Base-by-base conservation (phyloP, 306 rosid genomes). In the Pyrus pyrifolia region DNA sequence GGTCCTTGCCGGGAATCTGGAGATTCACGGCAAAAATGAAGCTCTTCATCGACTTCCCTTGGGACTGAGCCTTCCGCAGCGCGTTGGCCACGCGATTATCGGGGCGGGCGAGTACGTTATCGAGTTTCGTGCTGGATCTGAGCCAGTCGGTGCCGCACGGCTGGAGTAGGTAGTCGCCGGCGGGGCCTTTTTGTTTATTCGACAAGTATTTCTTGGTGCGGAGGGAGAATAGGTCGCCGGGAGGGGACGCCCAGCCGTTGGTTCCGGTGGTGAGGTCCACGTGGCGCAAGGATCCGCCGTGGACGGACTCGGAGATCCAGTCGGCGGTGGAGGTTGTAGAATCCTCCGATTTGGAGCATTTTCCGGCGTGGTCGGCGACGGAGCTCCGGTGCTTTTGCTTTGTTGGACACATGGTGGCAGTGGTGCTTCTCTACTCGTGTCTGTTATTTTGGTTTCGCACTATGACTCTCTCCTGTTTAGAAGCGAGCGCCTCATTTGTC, bases 241-340 rank as follows among this genome's bases (percentile, higher is more conserved):
- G 97, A 1, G 98, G 98, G 0, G 98, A 88, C 2, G 97, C 93
- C 98, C 98, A 93, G 78, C 98, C 98, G 79, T 93, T 87, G 71
- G 78, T 85, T 17, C 98, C 97, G 4, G 88, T 76, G 19, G 81
- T 62, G 38, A 88, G 89, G 85, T 91, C 97, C 38, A 93, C 97
- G 31, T 12, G 86, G 73, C 85, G 91, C 9, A 93, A 87, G 67
- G 97, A 79, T 81, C 98, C 97, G 2, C 94, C 86, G 76, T 83
- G 68, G 79, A 90, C 69, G 6, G 90, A 12, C 10, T 90, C 88
- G 53, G 89, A 70, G 29, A 85, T 82, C 98, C 97, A 93, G 21
- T 88, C 84, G 13, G 46, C 63, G 25, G 31, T 51, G 8, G 49
- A 49, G 53, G 78, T 31, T 22, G 81, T 49, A 6, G 93, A 71